phyloP scores from a whole-genome alignment of 2,329 filamentous ascomycete genomes.

The Monosporascus sp. region DNA sequence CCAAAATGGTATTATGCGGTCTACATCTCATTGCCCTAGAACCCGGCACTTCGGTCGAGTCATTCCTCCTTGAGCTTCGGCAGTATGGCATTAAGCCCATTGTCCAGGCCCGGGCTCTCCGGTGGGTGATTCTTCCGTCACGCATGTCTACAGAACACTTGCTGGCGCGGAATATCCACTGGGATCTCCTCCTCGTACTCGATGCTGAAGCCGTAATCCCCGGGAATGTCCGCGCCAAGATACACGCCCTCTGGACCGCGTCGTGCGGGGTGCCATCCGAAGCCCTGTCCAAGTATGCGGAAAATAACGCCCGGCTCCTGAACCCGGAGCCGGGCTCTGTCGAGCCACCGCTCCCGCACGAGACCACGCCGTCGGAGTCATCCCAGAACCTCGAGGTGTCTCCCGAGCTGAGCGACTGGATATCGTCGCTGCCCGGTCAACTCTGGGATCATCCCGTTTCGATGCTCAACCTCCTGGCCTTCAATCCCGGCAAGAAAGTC shows the following conservation, averaged over 20 bases:
- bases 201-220: constrained; percentile 1
- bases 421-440: constrained; percentile 24
- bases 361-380: constrained; percentile 5
- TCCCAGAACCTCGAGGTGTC: constrained; percentile 48
- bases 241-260: constrained; percentile 14
- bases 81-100: constrained; percentile 12
- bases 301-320: constrained; percentile 10
- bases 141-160: constrained; percentile 14
- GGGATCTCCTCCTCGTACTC: constrained; percentile 18
- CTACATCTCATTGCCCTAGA: constrained; percentile 18
- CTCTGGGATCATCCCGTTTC: constrained; percentile 40
- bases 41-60: constrained; percentile 5
- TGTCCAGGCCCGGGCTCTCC: constrained; percentile 15
- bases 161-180: constrained; percentile 16
- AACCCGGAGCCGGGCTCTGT: constrained; percentile 5
- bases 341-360: constrained; percentile 1
- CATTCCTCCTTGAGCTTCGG: constrained; percentile 16
- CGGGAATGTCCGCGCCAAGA: not conserved
- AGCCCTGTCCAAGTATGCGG: constrained; percentile 10
- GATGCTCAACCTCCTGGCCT: constrained; percentile 60
- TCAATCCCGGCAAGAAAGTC: constrained; percentile 43
- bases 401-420: constrained; percentile 44
- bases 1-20: constrained; percentile 18
- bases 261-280: constrained; percentile 15
- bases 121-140: constrained; percentile 20